Conservation (phyloP, 257 asterid genomes). For the Gentiana straminea region DNA sequence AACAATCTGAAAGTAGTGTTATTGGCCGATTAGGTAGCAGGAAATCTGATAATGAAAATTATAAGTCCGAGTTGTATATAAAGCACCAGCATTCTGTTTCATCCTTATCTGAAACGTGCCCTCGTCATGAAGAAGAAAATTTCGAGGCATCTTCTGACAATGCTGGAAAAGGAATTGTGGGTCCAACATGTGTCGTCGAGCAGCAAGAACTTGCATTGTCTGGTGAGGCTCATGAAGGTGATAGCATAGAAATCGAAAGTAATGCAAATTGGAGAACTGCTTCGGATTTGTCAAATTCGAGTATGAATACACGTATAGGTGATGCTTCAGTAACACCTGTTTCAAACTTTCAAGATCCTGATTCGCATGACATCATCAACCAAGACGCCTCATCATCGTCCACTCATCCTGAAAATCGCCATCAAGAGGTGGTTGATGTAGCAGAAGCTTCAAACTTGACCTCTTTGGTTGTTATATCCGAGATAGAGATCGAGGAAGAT, state of each 20-base stretch:
- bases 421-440: slow-evolving; percentile 29
- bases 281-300: slow-evolving; percentile 28
- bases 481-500: slow-evolving; percentile 43
- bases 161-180: slow-evolving; percentile 28
- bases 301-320: slow-evolving; percentile 22
- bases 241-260: slow-evolving; percentile 41
- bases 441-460: slow-evolving; percentile 31
- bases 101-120: slow-evolving; percentile 65
- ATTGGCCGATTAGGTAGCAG: slow-evolving; percentile 60
- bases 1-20: slow-evolving; percentile 38
- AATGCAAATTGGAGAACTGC: slow-evolving; percentile 21
- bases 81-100: slow-evolving; percentile 65
- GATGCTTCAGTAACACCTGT: slow-evolving; percentile 20
- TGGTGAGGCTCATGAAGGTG: slow-evolving; percentile 39
- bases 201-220: slow-evolving; percentile 27
- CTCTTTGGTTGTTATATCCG: slow-evolving; percentile 46
- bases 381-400: slow-evolving; percentile 23
- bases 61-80: slow-evolving; percentile 35
- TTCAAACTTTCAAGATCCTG: slow-evolving; percentile 34
- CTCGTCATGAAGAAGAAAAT: slow-evolving; percentile 41
- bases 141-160: slow-evolving; percentile 26
- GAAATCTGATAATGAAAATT: slow-evolving; percentile 56
- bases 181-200: slow-evolving; percentile 15
- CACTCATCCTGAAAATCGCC: slow-evolving; percentile 16
- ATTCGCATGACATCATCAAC: slow-evolving; percentile 22